Conservation (phyloP, 768 basidiomycete genomes). For the Pleurotus tuoliensis region DNA sequence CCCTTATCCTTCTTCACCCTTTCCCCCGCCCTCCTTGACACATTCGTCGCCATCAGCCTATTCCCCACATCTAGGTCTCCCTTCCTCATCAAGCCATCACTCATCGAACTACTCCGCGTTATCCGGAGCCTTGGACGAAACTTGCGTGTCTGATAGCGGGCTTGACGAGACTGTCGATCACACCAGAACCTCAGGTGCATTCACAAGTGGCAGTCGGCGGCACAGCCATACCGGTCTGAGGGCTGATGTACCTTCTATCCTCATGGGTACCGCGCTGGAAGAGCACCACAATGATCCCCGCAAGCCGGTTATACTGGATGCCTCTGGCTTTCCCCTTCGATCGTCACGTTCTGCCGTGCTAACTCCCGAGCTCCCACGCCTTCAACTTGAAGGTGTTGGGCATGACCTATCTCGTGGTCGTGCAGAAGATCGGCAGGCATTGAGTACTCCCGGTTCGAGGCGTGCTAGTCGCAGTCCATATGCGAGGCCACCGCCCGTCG, state of each 20-base stretch:
- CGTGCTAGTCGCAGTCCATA: slow-evolving; percentile 4
- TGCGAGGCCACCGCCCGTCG: neutral
- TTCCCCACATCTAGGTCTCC: neutral
- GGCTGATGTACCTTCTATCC: neutral
- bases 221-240: slow-evolving; percentile 6
- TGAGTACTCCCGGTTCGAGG: slow-evolving; percentile 2
- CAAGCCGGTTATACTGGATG: neutral
- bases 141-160: neutral
- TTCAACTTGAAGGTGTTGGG: neutral
- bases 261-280: neutral
- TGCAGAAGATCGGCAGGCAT: neutral
- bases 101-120: slow-evolving; percentile 1
- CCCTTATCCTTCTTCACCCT: neutral
- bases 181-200: neutral
- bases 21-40: neutral
- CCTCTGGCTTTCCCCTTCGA: neutral
- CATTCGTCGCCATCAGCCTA: slow-evolving; percentile 6
- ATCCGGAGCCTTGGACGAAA: slow-evolving; percentile 2
- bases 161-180: neutral
- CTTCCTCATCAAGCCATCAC: neutral
- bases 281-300: neutral
- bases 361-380: slow-evolving; percentile 2
- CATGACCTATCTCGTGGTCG: neutral
- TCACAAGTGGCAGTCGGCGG: neutral
- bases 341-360: neutral